Conservation (phyloP, 169 alveolate genomes). For the Eimeria praecox region DNA sequence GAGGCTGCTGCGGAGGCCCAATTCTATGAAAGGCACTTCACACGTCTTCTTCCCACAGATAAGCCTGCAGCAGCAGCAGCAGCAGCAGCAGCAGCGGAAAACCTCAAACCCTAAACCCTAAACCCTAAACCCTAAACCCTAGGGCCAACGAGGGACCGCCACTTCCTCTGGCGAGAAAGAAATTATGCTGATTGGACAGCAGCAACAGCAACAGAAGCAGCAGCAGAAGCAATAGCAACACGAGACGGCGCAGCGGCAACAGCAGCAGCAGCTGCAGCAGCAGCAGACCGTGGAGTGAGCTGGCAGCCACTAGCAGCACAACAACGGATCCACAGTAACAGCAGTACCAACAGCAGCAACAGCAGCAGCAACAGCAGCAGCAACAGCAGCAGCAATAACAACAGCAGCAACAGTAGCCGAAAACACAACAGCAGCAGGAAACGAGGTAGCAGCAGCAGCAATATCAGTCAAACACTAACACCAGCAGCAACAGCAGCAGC, state of each 20-base stretch:
- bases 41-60: conserved; percentile 17
- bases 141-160: not conserved
- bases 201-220: not conserved
- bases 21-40: conserved; percentile 25
- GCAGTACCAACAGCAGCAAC: not conserved
- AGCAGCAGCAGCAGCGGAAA: not conserved
- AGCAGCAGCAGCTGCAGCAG: not conserved
- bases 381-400: not conserved
- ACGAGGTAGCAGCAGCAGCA: not conserved
- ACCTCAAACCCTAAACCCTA: conserved; percentile 37
- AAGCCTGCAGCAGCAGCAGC: conserved; percentile 15
- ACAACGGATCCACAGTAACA: not conserved
- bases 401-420: not conserved
- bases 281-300: not conserved
- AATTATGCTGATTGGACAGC: not conserved
- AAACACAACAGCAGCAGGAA: not conserved
- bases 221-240: not conserved
- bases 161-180: not conserved
- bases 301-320: not conserved
- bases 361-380: not conserved
- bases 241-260: not conserved
- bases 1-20: conserved; percentile 20
- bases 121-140: conserved; percentile 38
- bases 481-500: not conserved
- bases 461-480: not conserved